Evolutionary conservation across 1,284 basidiomycete species (phyloP), one percentile per base, ranked within the genome.

Genomic region (Phellopilus nigrolimitatus): DNA sequence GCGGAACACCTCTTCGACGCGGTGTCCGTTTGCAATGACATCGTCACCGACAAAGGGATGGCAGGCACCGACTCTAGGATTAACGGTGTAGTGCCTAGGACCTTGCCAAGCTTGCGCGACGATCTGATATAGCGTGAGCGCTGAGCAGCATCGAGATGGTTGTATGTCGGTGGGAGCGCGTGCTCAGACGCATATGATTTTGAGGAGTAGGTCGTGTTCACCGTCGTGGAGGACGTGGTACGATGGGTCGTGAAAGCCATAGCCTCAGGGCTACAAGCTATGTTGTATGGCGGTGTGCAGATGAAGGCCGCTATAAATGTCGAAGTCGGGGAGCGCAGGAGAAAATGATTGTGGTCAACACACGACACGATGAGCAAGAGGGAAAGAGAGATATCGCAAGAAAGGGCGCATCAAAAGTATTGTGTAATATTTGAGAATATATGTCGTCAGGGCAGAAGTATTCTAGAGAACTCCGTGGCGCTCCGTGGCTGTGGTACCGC

Each of bases 21-120:
- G 12, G 27, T 17, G 7, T 33, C 39, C 27, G 38, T 33, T 22
- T n/a, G n/a, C n/a, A 44, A 12, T 24, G 45, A 36, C 10, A 6
- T 22, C 17, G 34, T 17, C 15, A 36, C 15, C 38, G 50, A 46
- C 46, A 56, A 54, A 22, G 34, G 34, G 37, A 34, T 55, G 33
- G 47, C 59, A 54, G 8, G 58, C 45, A 39, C 53, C 36, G 44
- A 24, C 28, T 84, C 81, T n/a, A 80, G 53, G 27, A 84, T 67
- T 54, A 74, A 78, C 5, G 83, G 83, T 5, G 80, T 78, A 27
- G 72, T 69, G 12, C 83, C 83, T 6, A 85, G 68, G 24, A 85
- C 64, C 41, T 75, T 74, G 34, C 74, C 74, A 13, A 86, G 72
- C 65, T 85, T 85, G 57, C 75, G 76, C 31, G 79, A 76, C 13